Conservation (phyloP, 108 stramenopile genomes). For the Conticribra weissflogii region DNA sequence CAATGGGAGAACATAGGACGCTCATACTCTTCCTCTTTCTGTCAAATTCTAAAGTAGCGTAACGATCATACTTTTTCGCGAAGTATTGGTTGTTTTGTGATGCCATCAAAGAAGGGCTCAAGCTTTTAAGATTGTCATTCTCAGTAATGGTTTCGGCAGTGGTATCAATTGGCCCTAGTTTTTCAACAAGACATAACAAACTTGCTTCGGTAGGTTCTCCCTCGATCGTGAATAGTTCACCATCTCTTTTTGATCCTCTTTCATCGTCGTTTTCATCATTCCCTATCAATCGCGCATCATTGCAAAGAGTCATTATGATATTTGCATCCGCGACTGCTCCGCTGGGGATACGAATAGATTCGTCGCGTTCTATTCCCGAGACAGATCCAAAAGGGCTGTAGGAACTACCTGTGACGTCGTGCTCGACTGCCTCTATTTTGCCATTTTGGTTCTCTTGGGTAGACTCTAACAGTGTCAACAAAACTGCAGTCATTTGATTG, state of each 20-base stretch:
- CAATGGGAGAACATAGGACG: constrained; percentile 51
- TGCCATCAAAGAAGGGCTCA: constrained; percentile 58
- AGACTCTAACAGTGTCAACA: constrained; percentile 56
- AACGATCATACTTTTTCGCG: constrained; percentile 35
- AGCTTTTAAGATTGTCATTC: constrained; percentile 20
- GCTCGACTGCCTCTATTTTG: constrained; percentile 50
- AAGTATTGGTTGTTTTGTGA: constrained; percentile 55
- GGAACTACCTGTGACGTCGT: constrained; percentile 61
- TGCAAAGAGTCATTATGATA: constrained; percentile 75
- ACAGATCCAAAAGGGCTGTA: constrained; percentile 72
- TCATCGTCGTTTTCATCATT: constrained; percentile 36
- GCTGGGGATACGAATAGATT: constrained; percentile 33
- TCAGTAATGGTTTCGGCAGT: background rate
- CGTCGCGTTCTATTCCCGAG: constrained; percentile 55
- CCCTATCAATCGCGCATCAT: constrained; percentile 81
- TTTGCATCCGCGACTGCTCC: constrained; percentile 68
- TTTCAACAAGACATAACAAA: constrained; percentile 88
- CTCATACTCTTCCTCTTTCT: constrained; percentile 81
- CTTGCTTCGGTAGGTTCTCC: constrained; percentile 99
- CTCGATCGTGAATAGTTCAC: constrained; percentile 25
- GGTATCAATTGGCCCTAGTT: constrained; percentile 55
- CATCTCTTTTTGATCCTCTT: constrained; percentile 11
- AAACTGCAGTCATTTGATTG: constrained; percentile 95
- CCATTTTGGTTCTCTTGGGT: background rate
- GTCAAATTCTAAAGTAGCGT: constrained; percentile 95